These are phyloP conservation scores for Geosmithia flava DNA, from an alignment of 2,329 filamentous ascomycete species.

Conservation along the genomic window DNA sequence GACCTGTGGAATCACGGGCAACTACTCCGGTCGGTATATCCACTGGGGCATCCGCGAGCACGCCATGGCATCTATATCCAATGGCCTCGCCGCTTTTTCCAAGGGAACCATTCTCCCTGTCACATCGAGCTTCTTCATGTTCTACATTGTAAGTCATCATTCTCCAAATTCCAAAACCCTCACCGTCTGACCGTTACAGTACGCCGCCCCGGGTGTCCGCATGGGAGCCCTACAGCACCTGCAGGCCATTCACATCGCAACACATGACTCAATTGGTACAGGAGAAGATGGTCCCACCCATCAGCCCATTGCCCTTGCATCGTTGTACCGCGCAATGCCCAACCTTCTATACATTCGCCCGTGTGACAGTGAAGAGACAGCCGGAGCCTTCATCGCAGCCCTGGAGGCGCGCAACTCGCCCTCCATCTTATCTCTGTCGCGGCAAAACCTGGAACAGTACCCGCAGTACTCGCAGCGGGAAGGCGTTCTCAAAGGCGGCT, in stretches of 20 bases:
- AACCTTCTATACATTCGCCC: conserved; percentile 49
- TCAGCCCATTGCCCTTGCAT: conserved; percentile 44
- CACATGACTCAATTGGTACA: conserved; percentile 47
- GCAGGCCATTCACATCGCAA: conserved; percentile 46
- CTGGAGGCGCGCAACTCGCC: conserved; percentile 26
- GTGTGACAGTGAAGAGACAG: conserved; percentile 43
- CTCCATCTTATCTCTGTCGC: conserved; percentile 34
- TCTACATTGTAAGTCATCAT: conserved; percentile 27
- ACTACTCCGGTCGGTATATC: conserved; percentile 42
- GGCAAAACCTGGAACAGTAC: conserved; percentile 28
- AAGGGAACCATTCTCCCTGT: conserved; percentile 43
- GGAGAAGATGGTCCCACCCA: conserved; percentile 52
- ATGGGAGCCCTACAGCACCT: conserved; percentile 46
- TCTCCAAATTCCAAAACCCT: background rate
- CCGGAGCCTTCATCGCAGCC: conserved; percentile 39
- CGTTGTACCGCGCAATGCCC: conserved; percentile 49
- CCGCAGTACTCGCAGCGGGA: conserved; percentile 23
- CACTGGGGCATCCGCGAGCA: conserved; percentile 50
- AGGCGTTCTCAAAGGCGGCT: conserved; percentile 29
- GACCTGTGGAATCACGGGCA: conserved; percentile 37
- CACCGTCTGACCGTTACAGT: conserved; percentile 7
- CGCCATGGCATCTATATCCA: conserved; percentile 45
- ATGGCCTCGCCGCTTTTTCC: conserved; percentile 45
- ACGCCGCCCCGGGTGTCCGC: conserved; percentile 44
- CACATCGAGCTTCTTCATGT: conserved; percentile 51